Evolutionary conservation across 129 eudicot species (phyloP), one percentile per base, ranked within the genome.

Genomic region (Chrysanthemum lavandulifolium): DNA sequence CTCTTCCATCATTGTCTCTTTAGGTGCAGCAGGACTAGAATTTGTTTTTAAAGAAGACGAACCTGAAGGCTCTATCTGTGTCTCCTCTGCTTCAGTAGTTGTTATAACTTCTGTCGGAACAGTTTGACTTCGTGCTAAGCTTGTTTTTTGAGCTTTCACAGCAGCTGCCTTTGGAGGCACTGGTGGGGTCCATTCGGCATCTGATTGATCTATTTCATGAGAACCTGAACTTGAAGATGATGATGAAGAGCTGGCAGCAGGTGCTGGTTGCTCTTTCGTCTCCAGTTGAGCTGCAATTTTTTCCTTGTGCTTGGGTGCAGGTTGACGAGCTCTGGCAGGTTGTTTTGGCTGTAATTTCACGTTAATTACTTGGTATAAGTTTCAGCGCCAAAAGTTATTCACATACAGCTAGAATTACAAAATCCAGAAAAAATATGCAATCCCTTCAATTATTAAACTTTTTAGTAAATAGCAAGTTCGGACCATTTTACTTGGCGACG

Each of bases 1-100:
- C 68, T 76, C 79, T 56, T 76, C 96, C 83, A 84, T 63, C 8
- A 77, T 69, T 1, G 75, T 65, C 21, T 92, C 98, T 64, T 78
- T 76, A 29, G 60, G 81, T 10, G 75, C 67, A 43, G 82, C 67
- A 31, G 82, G 29, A 33, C 40, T 59, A 13, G 81, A 68, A 45
- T 65, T 78, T 15, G 58, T 53, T 65, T 49, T 76, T 9, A 68
- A 67, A 18, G 86, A 58, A 68, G 82, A 52, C 10, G 91, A 69
- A 14, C 73, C 45, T 40, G 45, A 5, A 40, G 45, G 55, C 72
- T 79, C 86, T 6, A 65, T 68, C 67, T 75, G 73, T 73, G 56
- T 63, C 62, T 25, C 69, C 65, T 81, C 84, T 48, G 67, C 78
- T 67, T 80, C 82, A 64, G 29, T 73, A 27, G 82, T 40, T 19